A percentile compares a stretch with the other conserved stretches of the same genome.
Conservation (phyloP, 306 rosid genomes). For the Rosa persica region DNA sequence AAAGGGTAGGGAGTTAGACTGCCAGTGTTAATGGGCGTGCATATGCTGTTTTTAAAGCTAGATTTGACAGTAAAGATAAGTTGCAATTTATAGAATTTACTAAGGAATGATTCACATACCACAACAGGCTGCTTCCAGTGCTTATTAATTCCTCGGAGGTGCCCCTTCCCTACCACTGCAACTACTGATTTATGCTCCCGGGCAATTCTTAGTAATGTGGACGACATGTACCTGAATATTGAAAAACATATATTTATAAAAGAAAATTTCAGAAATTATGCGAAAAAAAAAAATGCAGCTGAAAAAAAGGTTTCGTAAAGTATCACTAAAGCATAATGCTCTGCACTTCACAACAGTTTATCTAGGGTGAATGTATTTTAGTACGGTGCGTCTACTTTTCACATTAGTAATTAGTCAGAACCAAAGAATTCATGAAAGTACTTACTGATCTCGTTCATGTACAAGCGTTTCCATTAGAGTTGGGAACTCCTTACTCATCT, state of each 20-base stretch:
- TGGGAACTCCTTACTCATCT: constrained; percentile 88
- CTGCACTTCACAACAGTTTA: neutral
- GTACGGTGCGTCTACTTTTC: neutral
- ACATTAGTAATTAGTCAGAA: neutral
- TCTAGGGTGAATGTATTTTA: neutral
- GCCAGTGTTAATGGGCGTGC: neutral
- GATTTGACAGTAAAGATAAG: neutral
- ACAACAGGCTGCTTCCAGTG: constrained; percentile 82
- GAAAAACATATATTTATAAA: constrained; percentile 4
- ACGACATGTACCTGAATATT: constrained; percentile 76
- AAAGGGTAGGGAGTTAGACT: neutral
- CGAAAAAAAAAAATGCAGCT: neutral
- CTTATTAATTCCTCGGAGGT: constrained; percentile 83
- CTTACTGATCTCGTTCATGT: constrained; percentile 92
- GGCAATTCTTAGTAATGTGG: constrained; percentile 64
- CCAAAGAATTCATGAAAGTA: constrained; percentile 24
- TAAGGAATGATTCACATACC: constrained; percentile 47
- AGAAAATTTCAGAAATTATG: neutral
- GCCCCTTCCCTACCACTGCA: constrained; percentile 95
- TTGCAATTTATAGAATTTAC: neutral
- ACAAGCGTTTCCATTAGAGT: constrained; percentile 94
- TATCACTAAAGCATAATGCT: neutral
- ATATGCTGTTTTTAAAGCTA: neutral
- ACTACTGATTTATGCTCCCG: constrained; percentile 64
- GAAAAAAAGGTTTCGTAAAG: neutral